Base-by-base conservation (phyloP, 73 alveolate genomes). In the Tetrahymena thermophila region DNA sequence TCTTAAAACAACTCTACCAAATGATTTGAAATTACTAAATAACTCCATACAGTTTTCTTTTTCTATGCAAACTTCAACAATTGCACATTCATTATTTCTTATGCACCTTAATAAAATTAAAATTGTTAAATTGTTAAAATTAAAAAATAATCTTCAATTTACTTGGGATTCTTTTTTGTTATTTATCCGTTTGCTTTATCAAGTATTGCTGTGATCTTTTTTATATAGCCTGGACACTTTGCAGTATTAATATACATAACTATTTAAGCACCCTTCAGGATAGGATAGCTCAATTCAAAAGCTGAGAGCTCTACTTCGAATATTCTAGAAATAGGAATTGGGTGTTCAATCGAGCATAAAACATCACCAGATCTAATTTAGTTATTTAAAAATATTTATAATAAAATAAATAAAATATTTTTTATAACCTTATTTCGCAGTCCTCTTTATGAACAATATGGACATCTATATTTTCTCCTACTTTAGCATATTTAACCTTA, bases 161-260 rank as follows among this genome's bases (percentile, higher is more conserved):
- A 57, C 37, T 85, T 85, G 11, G 44, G 83, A 37, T 94, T 43
- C 38, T 43, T 40, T 84, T 94, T 94, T 21, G 25, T 85, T 0
- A 43, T 85, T 31, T 37, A 34, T 10, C 37, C 71, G 34, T 35
- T 85, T n/a, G 93, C 93, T 85, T 84, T 42, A 84, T 43, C 93
- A 31, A 43, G 43, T 3, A 94, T 50, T 17, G 94, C 95, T 14
- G 58, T 94, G 10, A 44, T 50, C 9, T 43, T 34, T 40, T 85
- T 42, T 3, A 85, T 38, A 40, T 28, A 84, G 3, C 85, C 56
- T 84, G 42, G 31, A 31, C 93, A 94, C 37, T 94, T 94, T 25
- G 93, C 56, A 43, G 93, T 94, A 35, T 93, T 93, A 5, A 94
- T 84, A 94, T 94, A 94, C 94, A 94, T 94, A 38, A 94, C 58